These are phyloP conservation scores for Lactifluus pinguis DNA, from an alignment of 768 basidiomycete species.

Conservation along the genomic window DNA sequence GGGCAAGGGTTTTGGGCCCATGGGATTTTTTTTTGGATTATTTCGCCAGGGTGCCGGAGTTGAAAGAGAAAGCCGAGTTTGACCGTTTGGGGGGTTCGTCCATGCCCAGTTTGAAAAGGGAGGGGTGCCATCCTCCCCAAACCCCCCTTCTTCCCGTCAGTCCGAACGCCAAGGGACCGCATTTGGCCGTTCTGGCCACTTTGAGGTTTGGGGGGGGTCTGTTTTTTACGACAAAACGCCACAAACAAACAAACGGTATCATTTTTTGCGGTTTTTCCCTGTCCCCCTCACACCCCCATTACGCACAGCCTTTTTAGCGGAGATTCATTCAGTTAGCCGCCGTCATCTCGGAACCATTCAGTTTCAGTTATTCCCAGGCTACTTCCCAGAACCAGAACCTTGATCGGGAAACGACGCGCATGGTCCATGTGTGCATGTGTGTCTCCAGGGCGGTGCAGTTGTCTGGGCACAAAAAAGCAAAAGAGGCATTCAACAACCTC, in stretches of 20 bases:
- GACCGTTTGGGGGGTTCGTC: neutral
- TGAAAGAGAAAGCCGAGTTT: constrained; percentile 4
- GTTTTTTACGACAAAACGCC: constrained; percentile 2
- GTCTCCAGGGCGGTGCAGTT: constrained; percentile 15
- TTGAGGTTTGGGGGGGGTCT: neutral
- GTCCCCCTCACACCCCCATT: neutral
- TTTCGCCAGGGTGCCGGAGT: constrained; percentile 1
- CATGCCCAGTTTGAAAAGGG: neutral
- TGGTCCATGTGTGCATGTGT: neutral
- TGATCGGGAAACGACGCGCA: constrained; percentile 12
- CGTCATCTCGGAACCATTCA: constrained; percentile 13
- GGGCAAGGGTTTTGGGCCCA: neutral
- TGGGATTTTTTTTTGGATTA: neutral
- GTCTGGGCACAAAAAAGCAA: constrained; percentile 8
- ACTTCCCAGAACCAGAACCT: constrained; percentile 15
- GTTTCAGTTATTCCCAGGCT: constrained; percentile 6
- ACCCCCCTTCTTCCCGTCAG: no score
- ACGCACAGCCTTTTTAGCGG: constrained; percentile 17
- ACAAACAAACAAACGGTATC: constrained; percentile 13
- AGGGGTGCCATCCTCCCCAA: no score
- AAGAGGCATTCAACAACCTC: neutral
- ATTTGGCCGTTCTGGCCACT: neutral
- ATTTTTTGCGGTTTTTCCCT: neutral
- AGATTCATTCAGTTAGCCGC: neutral
- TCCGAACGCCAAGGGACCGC: neutral